Evolutionary conservation across 441 rosid genomes (phyloP), one percentile per base, ranked within the genome.

Genomic region (Populus trichocarpa): DNA sequence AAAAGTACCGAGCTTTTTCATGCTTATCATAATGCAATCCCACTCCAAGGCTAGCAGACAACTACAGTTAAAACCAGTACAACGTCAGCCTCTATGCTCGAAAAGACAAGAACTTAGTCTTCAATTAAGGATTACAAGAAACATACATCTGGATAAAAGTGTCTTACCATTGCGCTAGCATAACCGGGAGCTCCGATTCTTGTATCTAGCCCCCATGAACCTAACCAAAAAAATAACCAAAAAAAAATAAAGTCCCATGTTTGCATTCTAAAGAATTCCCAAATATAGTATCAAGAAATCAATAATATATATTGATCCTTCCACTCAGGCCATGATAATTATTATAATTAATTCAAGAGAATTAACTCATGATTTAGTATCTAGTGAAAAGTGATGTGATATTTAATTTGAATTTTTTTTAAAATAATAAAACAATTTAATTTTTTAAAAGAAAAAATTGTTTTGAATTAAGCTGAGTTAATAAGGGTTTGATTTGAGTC

Each of bases 141-240:
- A 61, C 84, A 71, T 82, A 93, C 98, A 79, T 92, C 86, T 0
- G 90, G 91, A 66, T 88, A 85, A 76, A 86, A 86, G 63, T 89
- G 89, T 40, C 96, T 81, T 70, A 96, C 84, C 91, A 92, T 81
- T 6, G 93, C 94, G 70, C 89, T 81, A 16, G 86, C 81, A 83
- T 81, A 86, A 78, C 75, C 83, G 14, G 97, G 97, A 30, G 82
- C 81, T 61, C 97, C 97, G 61, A 78, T 30, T 83, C 85, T 86
- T 6, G 97, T 91, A 84, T 96, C 99, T 22, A 93, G 89, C 83
- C 89, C 98, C 97, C 98, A 83, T 87, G 93, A 81, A 94, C 87
- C 99, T 96, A 85, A 66, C 32, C 65, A 72, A 77, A 74, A 68
- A 23, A 42, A 23, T 28, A 28, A 28, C 30, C 2, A 2, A 28